Base-by-base conservation (phyloP, 345 rosid genomes). In the Arabidopsis arenosa region DNA sequence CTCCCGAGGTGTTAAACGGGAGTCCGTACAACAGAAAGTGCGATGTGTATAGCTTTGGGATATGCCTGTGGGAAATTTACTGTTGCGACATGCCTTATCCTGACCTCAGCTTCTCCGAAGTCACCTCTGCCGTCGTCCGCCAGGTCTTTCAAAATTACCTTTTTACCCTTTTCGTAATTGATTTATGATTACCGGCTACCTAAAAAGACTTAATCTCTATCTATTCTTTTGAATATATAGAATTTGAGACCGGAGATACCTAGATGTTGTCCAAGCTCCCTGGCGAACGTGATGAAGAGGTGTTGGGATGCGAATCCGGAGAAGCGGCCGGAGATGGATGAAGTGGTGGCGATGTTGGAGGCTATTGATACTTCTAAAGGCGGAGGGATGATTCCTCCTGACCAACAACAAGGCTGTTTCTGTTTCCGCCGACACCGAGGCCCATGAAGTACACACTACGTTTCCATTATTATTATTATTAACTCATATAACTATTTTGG, bases 1-100 rank as follows among this genome's bases (percentile, higher is more conserved):
- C 99, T 79, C 97, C 99, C 35, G 99, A 95, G 93, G 99, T 95
- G 70, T 87, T 95, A 72, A 92, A 95, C 64, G 99, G 99, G 80
- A 89, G 75, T 57, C 84, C 99, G 2, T 92, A 95, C 83, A 89
- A 95, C 77, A 84, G 97, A 81, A 95, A 90, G 72, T 95, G 99
- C 21, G 97, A 95, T 68, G 99, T 95, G 61, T 95, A 95, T 77
- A 92, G 99, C 81, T 95, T 95, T 4, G 97, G 99, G 23, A 95
- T 95, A 79, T 95, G 99, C 80, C 75, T 95, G 57, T 95, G 99
- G 98, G 97, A 95, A 89, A 92, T 92, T 33, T 95, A 95, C 83
- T 95, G 97, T 74, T 92, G 99, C 69, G 99, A 95, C 86, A 95
- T 95, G 97, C 99, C 99, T 28, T 92, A 95, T 77, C 93, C 97